Evolutionary conservation across 2,329 filamentous ascomycete species (phyloP), one percentile per base, ranked within the genome.

Genomic region (Gliomastix tumulicola): DNA sequence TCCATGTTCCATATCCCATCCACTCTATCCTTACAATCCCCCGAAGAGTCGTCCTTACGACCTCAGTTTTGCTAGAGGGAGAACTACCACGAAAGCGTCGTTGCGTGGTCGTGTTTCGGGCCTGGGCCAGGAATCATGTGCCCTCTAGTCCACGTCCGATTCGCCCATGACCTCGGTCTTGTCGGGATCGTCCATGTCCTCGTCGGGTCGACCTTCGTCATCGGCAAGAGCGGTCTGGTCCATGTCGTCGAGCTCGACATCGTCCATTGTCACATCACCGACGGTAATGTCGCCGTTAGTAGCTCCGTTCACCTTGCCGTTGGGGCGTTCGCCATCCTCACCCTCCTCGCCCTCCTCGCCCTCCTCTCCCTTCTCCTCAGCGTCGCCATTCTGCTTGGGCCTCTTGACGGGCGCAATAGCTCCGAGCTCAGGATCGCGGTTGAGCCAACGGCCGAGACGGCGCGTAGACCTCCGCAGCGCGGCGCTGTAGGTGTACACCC

Each of bases 381-480:
- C 48, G 2, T 49, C 48, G 40, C 39, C 40, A 16, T 44, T 45
- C 8, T 30, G 44, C 42, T 51, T 59, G 28, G 43, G 45, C 13
- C 54, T 56, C 61, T 76, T 77, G 27, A 63, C 44, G 0, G 69
- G 57, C 4, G 58, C 50, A 37, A 77, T 57, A 15, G 74, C 65
- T 3, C 68, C 69, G 4, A 69, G 55, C 16, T 63, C 60, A 10
- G 55, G 48, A n/a, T 61, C 60, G 10, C 56, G 62, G 4, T 62
- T 59, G n/a, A 63, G 63, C 86, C 86, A 90, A 21, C 85, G 72
- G 36, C 73, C 65, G n/a, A 90, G 63, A 28, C 86, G 71, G 20
- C 86, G 71, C 16, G 69, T 64, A 2, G 72, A 69, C 13, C 82
- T 72, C 36, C 80, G 67, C 15, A 90, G 60, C 7, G 84, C 74